Conservation (phyloP, 1,139 yeast species). For the Blastobotrys malaysiensis region DNA sequence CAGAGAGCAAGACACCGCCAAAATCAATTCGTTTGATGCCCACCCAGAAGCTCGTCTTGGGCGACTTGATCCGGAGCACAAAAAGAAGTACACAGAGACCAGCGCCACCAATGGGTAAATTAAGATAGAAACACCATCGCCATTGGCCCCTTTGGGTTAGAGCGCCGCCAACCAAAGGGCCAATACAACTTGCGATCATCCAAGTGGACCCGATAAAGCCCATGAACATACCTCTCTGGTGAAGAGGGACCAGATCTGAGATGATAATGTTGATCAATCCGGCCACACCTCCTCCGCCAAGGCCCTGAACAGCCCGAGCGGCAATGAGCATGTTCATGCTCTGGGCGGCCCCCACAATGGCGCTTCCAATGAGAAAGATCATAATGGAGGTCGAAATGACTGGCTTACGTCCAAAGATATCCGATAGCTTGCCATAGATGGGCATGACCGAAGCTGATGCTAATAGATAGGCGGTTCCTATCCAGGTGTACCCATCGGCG, state of each 20-base stretch:
- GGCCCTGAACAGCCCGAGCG: constrained; percentile 61
- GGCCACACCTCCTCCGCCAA: constrained; percentile 66
- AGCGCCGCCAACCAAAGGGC: constrained; percentile 69
- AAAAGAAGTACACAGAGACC: constrained; percentile 41
- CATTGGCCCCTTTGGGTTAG: constrained; percentile 57
- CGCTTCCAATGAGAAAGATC: constrained; percentile 57
- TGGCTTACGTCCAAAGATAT: constrained; percentile 55
- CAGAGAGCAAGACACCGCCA: constrained; percentile 40
- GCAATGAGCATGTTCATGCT: constrained; percentile 56
- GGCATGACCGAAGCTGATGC: constrained; percentile 55
- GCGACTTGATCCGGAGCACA: constrained; percentile 43
- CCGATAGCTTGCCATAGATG: constrained; percentile 58
- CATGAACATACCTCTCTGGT: constrained; percentile 45
- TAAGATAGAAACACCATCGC: constrained; percentile 78
- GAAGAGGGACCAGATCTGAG: constrained; percentile 54
- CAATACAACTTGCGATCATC: constrained; percentile 53
- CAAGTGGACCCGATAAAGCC: constrained; percentile 46
- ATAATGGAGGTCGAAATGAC: constrained; percentile 45
- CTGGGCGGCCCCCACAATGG: constrained; percentile 48
- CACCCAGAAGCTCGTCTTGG: constrained; percentile 37
- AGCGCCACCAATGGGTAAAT: constrained; percentile 60
- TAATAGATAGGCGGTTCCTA: constrained; percentile 31
- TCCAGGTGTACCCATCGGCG: constrained; percentile 25
- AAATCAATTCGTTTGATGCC: constrained; percentile 44
- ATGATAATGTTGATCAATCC: constrained; percentile 51